phyloP scores from a whole-genome alignment of 495 filamentous ascomycete species.

The Cercophora samala region DNA sequence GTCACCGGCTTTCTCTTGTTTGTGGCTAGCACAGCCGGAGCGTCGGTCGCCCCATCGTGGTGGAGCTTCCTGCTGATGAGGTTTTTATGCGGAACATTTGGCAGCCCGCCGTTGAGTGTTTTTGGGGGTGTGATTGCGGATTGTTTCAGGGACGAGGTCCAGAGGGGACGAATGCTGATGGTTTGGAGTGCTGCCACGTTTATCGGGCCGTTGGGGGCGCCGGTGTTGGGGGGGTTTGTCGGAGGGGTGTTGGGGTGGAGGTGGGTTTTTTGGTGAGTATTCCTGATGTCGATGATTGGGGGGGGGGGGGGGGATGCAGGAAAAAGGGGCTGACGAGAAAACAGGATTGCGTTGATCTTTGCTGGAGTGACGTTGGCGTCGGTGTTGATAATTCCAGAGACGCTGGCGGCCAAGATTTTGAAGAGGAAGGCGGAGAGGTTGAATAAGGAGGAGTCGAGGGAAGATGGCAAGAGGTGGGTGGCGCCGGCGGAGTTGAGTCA shows the following conservation, averaged over 20 bases:
- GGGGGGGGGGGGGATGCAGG: too few species aligned
- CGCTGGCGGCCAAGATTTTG: slow-evolving; percentile 49
- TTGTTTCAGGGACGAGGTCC: slow-evolving; percentile 47
- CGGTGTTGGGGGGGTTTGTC: slow-evolving; percentile 47
- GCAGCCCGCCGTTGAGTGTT: slow-evolving; percentile 72
- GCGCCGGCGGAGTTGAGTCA: slow-evolving; percentile 23
- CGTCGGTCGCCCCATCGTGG: slow-evolving; percentile 61
- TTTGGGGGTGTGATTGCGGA: slow-evolving; percentile 82
- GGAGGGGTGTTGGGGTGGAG: slow-evolving; percentile 40
- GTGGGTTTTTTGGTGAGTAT: slow-evolving; percentile 52
- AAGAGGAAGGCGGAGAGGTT: slow-evolving; percentile 45
- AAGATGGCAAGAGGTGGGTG: slow-evolving; percentile 15
- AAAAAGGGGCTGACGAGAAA: slow-evolving; percentile 2
- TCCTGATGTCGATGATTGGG: too few species aligned
- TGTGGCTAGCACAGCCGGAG: slow-evolving; percentile 68
- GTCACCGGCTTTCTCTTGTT: slow-evolving; percentile 65
- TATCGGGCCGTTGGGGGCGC: slow-evolving; percentile 45
- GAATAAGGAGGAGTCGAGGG: slow-evolving; percentile 34
- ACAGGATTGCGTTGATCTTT: slow-evolving; percentile 43
- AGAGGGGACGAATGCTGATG: slow-evolving; percentile 33
- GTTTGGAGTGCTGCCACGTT: slow-evolving; percentile 29
- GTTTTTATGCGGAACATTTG: slow-evolving; percentile 59
- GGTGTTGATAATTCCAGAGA: slow-evolving; percentile 44
- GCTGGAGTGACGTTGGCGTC: slow-evolving; percentile 36
- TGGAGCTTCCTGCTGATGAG: slow-evolving; percentile 29